Conservation (phyloP, 495 filamentous ascomycete species). For the Alectoria sarmentosa region DNA sequence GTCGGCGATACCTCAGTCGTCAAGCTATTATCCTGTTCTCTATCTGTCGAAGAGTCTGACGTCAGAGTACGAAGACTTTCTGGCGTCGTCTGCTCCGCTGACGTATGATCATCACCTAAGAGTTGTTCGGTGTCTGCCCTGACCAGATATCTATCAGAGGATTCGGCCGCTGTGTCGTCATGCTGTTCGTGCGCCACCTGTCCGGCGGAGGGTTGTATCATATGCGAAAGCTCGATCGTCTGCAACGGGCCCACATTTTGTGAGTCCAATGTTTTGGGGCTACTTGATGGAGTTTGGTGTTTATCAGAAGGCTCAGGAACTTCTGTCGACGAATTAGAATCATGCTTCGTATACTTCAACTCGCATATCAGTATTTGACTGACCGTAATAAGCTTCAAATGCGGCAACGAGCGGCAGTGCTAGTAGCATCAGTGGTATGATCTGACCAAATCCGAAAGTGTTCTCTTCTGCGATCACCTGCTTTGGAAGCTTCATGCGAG, state of each 20-base stretch:
- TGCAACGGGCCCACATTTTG: not conserved
- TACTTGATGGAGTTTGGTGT: not conserved
- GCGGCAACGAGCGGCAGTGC: not conserved
- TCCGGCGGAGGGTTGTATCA: not conserved
- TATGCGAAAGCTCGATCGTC: not conserved
- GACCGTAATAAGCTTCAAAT: not conserved
- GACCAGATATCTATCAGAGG: not conserved
- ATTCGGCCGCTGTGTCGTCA: not conserved
- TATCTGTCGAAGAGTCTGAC: not conserved
- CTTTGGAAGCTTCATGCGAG: not conserved
- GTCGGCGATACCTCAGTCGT: not conserved
- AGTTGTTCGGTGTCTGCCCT: too few relatives aligned
- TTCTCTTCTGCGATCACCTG: constrained; percentile 17
- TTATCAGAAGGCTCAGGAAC: not conserved
- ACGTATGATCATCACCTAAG: not conserved
- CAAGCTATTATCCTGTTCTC: not conserved
- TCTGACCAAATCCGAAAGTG: constrained; percentile 23
- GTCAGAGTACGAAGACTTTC: not conserved
- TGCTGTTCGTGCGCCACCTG: not conserved
- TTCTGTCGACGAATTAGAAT: not conserved
- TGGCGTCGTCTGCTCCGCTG: not conserved
- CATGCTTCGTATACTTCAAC: not conserved
- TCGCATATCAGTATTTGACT: not conserved
- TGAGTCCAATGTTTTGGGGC: too few relatives aligned
- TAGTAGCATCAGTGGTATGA: constrained; percentile 23